A percentile compares a stretch with the other conserved stretches of the same genome.
Evolutionary conservation across 2,329 filamentous ascomycete genomes (phyloP).

Genomic region (Gnomoniopsis sp.): DNA sequence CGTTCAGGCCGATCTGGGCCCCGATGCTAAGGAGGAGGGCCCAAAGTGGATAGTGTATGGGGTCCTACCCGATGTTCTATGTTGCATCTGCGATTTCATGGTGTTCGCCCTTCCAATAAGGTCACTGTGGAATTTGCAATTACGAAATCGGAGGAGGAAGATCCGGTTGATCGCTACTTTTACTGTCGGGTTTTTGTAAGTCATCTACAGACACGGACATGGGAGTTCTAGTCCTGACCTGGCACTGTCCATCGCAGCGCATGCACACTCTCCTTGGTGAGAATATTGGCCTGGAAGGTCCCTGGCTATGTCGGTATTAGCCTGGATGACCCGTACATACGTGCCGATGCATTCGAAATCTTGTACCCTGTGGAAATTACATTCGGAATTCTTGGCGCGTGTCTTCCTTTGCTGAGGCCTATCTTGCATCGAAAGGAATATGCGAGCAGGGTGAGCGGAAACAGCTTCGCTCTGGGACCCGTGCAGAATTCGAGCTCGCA

Average conservation of each 20-base stretch:
- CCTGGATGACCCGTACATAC: neutral
- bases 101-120: conserved; percentile 9
- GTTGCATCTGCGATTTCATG: conserved; percentile 9
- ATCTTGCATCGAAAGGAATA: conserved; percentile 12
- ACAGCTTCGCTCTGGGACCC: conserved; percentile 4
- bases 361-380: conserved; percentile 9
- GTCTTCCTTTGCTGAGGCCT: conserved; percentile 10
- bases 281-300: conserved; percentile 10
- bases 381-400: conserved; percentile 10
- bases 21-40: conserved; percentile 3
- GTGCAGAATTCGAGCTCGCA: neutral
- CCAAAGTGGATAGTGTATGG: conserved; percentile 12
- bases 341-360: conserved; percentile 3
- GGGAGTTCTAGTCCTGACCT: neutral
- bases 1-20: neutral
- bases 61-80: conserved; percentile 3
- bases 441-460: conserved; percentile 5
- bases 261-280: conserved; percentile 2
- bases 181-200: conserved; percentile 6
- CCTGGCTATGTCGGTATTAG: neutral
- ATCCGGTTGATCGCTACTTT: conserved; percentile 4
- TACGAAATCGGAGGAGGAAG: conserved; percentile 7
- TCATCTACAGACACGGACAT: neutral
- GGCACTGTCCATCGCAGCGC: neutral
- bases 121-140: conserved; percentile 4